Base-by-base conservation (phyloP, 225 moss, liverwort and hornwort genomes). In the Physcomitrium patens region DNA sequence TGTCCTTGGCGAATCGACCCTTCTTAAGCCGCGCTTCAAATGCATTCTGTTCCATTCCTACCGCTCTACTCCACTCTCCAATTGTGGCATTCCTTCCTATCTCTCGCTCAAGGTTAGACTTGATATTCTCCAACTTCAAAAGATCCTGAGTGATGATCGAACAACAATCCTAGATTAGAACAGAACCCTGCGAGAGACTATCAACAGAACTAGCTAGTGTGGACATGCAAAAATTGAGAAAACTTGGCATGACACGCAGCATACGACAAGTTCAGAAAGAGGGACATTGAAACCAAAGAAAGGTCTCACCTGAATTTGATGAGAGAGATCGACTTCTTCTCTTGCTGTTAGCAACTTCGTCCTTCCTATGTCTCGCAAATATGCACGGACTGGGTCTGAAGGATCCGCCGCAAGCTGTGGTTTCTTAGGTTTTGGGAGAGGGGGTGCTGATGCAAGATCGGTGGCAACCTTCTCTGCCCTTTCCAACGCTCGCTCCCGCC, bases 1-100 rank as follows among this genome's bases (percentile, higher is more conserved):
- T 97, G 65, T 94, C 97, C 83, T 97, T 97, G 24, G 86, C 93
- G 46, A 75, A 77, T 22, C 91, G 94, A 52, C 93, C 97, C n/a
- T 88, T 73, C 68, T 94, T 90, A 2, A 97, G 77, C 0, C 97
- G 80, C 20, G 68, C 67, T 72, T 97, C 97, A 28, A 97, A 76
- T 41, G 91, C 83, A 68, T 87, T 84, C 28, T 88, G 85, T 8
- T 87, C 90, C 56, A 91, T 82, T 63, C 94, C 94, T 31, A 90
- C 87, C 7, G 97, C 97, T 67, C 81, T 84, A 46, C 92, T 92
- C 97, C 97, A 97, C 80, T 97, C 97, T 68, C 81, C 74, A 13
- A 88, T 62, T 3, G 97, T 89, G 31, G 97, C 93, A 72, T 90
- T 94, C 44, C 91, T 90, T 8, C 93, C 97, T 73, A 93, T 73